Evolutionary conservation across 805 yeast genomes (phyloP), one percentile per base, ranked within the genome.

Genomic region (Wickerhamomyces tratensis): DNA sequence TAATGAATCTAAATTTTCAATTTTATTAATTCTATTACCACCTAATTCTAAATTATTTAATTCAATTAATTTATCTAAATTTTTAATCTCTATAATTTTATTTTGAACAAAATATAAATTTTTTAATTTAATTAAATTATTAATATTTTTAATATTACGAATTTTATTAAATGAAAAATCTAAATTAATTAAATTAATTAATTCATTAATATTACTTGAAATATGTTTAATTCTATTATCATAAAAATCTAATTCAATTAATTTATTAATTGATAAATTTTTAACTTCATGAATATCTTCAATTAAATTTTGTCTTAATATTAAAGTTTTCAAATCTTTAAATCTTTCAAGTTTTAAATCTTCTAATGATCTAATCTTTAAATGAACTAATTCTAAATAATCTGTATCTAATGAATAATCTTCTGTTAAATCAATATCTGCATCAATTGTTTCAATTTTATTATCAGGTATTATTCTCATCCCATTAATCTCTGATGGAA

Each of bases 81-180:
- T 79, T 49, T 78, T 79, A 49, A 93, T 86, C 45, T 75, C 80
- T 13, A 72, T 61, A 42, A 93, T 86, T 54, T 77, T 83, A 62
- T 93, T 93, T 57, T 91, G 97, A 35, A 94, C 95, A 62, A 93
- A 79, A 57, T 78, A 93, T 37, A 93, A 57, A 47, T 82, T 77
- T 49, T 77, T 77, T 50, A 93, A 62, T 6, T 80, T 67, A 1
- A 63, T 67, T 50, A 91, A 65, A 5, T 72, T 66, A 38, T 79
- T 83, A 37, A 91, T 51, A 59, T 88, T 86, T 64, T 86, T 85
- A 55, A 91, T 85, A 58, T 82, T 84, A 53, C 83, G 81, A 56
- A 91, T 86, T 57, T 82, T 85, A 62, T 93, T 93, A 65, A 93
- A 93, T 25, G 95, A 85, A 26, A 93, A 68, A 63, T 93, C 98